These are phyloP conservation scores for Alectoria sarmentosa DNA, from an alignment of 495 filamentous ascomycete species.

Conservation along the genomic window DNA sequence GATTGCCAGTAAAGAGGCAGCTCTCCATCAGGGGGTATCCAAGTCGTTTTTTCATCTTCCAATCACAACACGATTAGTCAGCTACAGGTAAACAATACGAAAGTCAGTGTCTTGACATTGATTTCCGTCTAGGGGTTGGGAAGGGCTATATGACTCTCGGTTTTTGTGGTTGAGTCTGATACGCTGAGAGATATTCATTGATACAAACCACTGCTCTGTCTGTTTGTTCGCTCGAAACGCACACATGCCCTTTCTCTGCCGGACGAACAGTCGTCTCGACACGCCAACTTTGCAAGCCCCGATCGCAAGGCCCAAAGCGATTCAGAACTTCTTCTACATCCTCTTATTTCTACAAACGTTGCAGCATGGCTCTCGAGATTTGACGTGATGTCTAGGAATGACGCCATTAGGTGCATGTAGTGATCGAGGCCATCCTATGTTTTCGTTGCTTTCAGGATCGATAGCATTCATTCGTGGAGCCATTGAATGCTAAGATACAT, in stretches of 20 bases:
- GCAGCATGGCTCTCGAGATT: neutral
- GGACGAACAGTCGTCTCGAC: neutral
- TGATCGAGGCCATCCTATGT: neutral
- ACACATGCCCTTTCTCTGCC: neutral
- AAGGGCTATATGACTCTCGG: too few relatives aligned
- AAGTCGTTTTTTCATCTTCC: neutral
- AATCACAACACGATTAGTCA: neutral
- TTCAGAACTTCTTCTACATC: neutral
- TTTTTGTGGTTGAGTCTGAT: too few relatives aligned
- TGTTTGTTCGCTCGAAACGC: neutral
- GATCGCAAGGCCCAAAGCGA: neutral
- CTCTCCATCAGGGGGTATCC: neutral
- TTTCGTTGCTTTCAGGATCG: neutral
- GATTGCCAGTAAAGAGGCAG: too few relatives aligned
- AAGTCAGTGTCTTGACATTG: neutral
- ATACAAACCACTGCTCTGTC: neutral
- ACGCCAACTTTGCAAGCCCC: neutral
- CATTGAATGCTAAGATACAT: neutral
- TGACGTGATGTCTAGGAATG: neutral
- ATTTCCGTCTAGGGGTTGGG: neutral
- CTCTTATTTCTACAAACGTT: neutral
- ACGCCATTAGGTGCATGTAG: neutral
- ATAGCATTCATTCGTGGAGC: neutral
- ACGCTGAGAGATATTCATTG: too few relatives aligned
- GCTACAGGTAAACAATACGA: neutral